These are phyloP conservation scores for Jimgerdemannia lactiflua DNA, from an alignment of 192 early-diverging fungal genomes.

Conservation along the genomic window DNA sequence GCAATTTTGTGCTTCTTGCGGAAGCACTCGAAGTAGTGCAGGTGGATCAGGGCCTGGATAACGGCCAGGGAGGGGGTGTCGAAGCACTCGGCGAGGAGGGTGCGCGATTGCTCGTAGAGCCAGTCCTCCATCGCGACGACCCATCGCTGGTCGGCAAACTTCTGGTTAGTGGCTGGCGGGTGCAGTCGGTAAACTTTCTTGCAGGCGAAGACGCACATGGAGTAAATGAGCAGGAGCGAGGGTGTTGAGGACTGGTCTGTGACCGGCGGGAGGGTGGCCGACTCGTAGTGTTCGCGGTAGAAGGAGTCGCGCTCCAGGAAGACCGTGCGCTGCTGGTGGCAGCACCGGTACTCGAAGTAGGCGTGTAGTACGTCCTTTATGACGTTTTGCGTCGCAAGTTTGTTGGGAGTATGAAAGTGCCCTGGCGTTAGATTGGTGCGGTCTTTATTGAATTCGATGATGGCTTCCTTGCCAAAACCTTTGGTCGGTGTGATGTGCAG, in stretches of 20 bases:
- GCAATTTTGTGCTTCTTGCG: not conserved
- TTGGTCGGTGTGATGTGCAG: not conserved
- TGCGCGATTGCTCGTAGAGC: not conserved
- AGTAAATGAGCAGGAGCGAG: slow-evolving; percentile 2
- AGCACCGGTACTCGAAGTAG: not conserved
- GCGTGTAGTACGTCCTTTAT: not conserved
- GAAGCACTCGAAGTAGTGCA: slow-evolving; percentile 5
- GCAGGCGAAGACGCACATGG: not conserved
- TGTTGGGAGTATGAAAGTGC: not conserved
- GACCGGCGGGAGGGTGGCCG: not conserved
- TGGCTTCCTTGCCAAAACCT: not conserved
- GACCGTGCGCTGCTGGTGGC: not conserved
- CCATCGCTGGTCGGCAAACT: not conserved
- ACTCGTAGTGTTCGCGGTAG: not conserved
- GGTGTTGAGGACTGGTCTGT: not conserved
- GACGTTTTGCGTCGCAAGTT: not conserved
- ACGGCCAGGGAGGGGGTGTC: not conserved
- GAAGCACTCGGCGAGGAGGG: not conserved
- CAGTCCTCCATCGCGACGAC: not conserved
- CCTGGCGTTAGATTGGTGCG: not conserved
- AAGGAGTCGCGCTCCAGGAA: slow-evolving; percentile 1
- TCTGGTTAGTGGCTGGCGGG: not conserved
- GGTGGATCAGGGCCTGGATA: slow-evolving; percentile 2
- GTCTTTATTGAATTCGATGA: not conserved
- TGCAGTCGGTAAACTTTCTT: not conserved